Evolutionary conservation across 2,329 filamentous ascomycete species (phyloP).

Genomic region (Sporothrix inflata): DNA sequence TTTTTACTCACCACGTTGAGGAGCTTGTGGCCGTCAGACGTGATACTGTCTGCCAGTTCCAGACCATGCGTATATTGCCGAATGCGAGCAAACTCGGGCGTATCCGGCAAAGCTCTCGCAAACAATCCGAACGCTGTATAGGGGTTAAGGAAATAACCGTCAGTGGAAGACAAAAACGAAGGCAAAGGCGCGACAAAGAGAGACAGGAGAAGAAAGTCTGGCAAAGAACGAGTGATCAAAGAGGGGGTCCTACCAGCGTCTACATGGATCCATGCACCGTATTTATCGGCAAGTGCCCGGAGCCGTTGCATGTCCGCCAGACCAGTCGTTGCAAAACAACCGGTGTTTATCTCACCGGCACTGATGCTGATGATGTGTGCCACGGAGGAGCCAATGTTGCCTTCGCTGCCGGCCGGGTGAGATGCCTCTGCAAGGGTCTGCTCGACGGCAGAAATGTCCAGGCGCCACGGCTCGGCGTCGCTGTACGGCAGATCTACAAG

Average conservation of each 20-base stretch:
- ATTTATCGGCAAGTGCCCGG: constrained; percentile 69
- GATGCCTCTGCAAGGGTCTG: constrained; percentile 51
- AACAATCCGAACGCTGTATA: constrained; percentile 80
- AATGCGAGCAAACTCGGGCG: constrained; percentile 58
- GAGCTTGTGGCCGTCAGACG: constrained; percentile 87
- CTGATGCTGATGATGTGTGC: constrained; percentile 81
- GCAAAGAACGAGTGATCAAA: background rate
- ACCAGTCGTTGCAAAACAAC: constrained; percentile 69
- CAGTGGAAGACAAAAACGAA: background rate
- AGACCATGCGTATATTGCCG: constrained; percentile 63
- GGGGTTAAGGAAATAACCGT: background rate
- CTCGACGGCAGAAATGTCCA: constrained; percentile 71
- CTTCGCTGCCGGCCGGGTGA: constrained; percentile 41
- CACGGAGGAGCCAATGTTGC: constrained; percentile 47
- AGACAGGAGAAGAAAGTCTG: background rate
- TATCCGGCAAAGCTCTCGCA: constrained; percentile 64
- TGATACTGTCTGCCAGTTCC: constrained; percentile 84
- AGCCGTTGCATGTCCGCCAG: constrained; percentile 63
- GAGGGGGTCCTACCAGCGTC: constrained; percentile 64
- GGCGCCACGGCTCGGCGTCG: constrained; percentile 63
- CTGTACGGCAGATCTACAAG: constrained; percentile 64
- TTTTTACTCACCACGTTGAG: constrained; percentile 72
- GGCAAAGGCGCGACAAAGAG: background rate
- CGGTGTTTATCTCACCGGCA: constrained; percentile 88
- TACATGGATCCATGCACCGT: constrained; percentile 84